Conservation (phyloP, 106 monocot species). For the Narthecium ossifragum region DNA sequence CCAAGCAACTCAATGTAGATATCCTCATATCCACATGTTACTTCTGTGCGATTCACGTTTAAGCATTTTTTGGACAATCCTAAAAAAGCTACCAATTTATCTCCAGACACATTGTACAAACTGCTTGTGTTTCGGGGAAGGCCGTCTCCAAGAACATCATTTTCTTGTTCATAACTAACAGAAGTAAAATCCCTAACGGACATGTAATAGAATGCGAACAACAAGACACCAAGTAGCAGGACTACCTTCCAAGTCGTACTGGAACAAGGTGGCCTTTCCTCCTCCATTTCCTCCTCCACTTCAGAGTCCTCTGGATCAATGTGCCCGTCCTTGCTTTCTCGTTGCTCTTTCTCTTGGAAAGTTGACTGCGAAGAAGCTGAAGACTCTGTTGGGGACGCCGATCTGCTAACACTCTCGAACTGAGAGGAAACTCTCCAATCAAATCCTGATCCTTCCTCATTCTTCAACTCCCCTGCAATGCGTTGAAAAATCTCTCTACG, state of each 20-base stretch:
- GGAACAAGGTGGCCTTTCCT: not conserved
- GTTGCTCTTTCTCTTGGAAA: not conserved
- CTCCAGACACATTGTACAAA: not conserved
- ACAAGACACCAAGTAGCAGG: not conserved
- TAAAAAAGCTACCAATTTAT: too few relatives aligned
- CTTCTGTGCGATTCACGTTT: not conserved
- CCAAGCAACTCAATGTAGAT: not conserved
- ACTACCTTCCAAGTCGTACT: not conserved
- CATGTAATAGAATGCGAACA: not conserved
- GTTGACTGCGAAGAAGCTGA: not conserved
- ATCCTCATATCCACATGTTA: not conserved
- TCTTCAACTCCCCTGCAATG: not conserved
- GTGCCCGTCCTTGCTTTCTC: not conserved
- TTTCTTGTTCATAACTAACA: not conserved
- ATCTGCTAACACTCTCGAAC: too few relatives aligned
- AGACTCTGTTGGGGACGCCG: not conserved
- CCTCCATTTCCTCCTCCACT: not conserved
- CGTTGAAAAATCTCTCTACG: slow-evolving; percentile 2
- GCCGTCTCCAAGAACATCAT: not conserved
- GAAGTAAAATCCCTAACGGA: not conserved
- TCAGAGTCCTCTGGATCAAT: not conserved
- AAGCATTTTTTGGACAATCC: not conserved
- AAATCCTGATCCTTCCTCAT: not conserved
- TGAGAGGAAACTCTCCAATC: too few relatives aligned
- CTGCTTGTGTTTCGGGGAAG: not conserved